Base-by-base conservation (phyloP, 225 moss, liverwort and hornwort species). In the Sphagnum tenellum region DNA sequence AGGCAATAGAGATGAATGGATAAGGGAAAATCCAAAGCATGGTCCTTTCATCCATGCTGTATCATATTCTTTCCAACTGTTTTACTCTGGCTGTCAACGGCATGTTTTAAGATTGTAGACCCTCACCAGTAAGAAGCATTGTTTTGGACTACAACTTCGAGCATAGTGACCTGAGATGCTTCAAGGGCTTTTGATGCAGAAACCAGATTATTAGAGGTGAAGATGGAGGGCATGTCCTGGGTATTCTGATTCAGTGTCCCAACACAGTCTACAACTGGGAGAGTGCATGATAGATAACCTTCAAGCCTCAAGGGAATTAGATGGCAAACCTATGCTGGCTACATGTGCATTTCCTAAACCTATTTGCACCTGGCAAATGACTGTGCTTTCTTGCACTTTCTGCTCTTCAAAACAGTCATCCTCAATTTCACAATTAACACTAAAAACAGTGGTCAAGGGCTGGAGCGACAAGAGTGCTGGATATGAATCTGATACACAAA, bases 361-460 rank as follows among this genome's bases (percentile, higher is more conserved):
- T 71, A 59, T 69, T 49, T 86, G 64, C 49, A 82, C 79, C 62
- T 66, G 69, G 49, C 61, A 50, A 4, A 79, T 62, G 63, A 66
- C 72, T 52, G 49, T 46, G 47, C 44, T 74, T 12, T 76, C 73
- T 48, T 61, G 60, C 54, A 68, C 45, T 65, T 70, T 70, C 67
- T 29, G 29, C 29, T 29, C 29, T 29, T 29, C 29, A 29, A 29
- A 29, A 29, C 29, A 29, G 29, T 94, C 91, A 9, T 74, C 70
- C 64, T 94, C 82, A 44, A 68, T 52, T 58, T 86, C 94, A 67
- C 91, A 91, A 66, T 68, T 80, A 48, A 77, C 82, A 48, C 89
- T 91, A 72, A 91, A 94, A 69, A 76, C 76, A 76, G 83, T 83
- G 49, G 87, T 87, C 66, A 94, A 75, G 60, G 91, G 88, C 67